Percentiles rank a stretch among this genome's conserved stretches.
Evolutionary conservation across 768 basidiomycete genomes (phyloP).

Genomic region (Clavulina sp.): DNA sequence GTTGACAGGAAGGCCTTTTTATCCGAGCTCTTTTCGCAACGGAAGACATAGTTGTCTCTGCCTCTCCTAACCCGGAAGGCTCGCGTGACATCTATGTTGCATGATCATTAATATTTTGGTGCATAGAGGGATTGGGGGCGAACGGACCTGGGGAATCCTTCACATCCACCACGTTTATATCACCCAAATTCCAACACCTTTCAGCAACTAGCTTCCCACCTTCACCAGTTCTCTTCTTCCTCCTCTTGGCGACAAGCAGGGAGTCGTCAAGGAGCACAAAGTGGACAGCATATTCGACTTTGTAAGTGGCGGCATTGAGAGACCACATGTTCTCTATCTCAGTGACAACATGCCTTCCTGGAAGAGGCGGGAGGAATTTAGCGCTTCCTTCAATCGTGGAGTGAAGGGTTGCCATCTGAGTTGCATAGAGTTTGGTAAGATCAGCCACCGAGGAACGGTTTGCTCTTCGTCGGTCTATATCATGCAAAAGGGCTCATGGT

Average conservation of each 20-base stretch:
- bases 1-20: slow-evolving; percentile 74
- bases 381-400: slow-evolving; percentile 83
- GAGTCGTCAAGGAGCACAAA: slow-evolving; percentile 87
- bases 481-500: neutral
- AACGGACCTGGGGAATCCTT: slow-evolving; percentile 79
- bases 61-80: slow-evolving; percentile 89
- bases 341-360: slow-evolving; percentile 77
- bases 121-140: neutral
- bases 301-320: slow-evolving; percentile 90
- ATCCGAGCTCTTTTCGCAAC: slow-evolving; percentile 62
- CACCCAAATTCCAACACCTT: slow-evolving; percentile 79
- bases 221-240: slow-evolving; percentile 43
- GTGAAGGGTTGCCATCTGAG: slow-evolving; percentile 85
- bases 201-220: slow-evolving; percentile 82
- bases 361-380: slow-evolving; percentile 82
- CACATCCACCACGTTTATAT: slow-evolving; percentile 89
- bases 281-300: slow-evolving; percentile 67
- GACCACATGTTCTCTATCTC: slow-evolving; percentile 72
- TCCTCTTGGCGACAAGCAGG: slow-evolving; percentile 67
- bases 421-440: slow-evolving; percentile 81
- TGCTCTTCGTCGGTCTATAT: slow-evolving; percentile 34
- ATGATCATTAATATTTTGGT: neutral
- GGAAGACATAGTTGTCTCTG: slow-evolving; percentile 89
- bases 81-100: slow-evolving; percentile 52
- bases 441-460: slow-evolving; percentile 90